Evolutionary conservation across 495 filamentous ascomycete species (phyloP), one percentile per base, ranked within the genome.

Genomic region (Aspergillus kassunensis): DNA sequence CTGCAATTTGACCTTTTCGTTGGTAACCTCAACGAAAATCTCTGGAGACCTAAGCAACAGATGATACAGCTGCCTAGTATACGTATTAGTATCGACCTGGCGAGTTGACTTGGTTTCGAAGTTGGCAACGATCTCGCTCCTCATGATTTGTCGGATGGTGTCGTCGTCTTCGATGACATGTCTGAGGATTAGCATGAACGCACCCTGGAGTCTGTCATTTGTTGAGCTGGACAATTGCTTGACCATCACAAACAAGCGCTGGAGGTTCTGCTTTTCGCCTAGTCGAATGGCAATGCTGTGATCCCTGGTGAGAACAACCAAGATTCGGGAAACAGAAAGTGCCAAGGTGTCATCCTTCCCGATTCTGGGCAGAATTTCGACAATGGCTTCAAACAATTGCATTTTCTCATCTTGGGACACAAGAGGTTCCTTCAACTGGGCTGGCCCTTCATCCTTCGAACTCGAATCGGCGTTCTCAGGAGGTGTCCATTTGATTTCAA

Each of bases 121-220:
- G 61, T 78, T 85, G 16, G 83, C 67, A 48, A 85, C 80, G 59
- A 99, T 96, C 59, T 97, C 93, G 31, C 86, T 86, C 47, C 86
- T 78, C 90, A 99, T 97, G 60, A 97, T 84, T 59, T 96, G 88
- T 44, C 88, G 89, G 31, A 97, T 78, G 0, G 86, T 92, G 41
- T 90, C 82, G 46, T 93, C 90, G 59, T 99, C 95, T 69, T 99
- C 93, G 33, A 97, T 80, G 13, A 97, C 86, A 62, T 99, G 93
- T 19, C 95, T 83, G 41, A 99, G 73, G 40, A 97, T 84, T 19
- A 95, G 71, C 81, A 97, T 86, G 48, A 97, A 84, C 8, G 85
- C 80, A 56, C 85, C 85, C 59, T 87, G 89, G 5, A 97, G 77
- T 43, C 85, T 84, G 19, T 85, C 76, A 48, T 87, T 87, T 18